Evolutionary conservation across 208 protist species (phyloP), one percentile per base, ranked within the genome.

Genomic region (Trypanosomatidae sp.): DNA sequence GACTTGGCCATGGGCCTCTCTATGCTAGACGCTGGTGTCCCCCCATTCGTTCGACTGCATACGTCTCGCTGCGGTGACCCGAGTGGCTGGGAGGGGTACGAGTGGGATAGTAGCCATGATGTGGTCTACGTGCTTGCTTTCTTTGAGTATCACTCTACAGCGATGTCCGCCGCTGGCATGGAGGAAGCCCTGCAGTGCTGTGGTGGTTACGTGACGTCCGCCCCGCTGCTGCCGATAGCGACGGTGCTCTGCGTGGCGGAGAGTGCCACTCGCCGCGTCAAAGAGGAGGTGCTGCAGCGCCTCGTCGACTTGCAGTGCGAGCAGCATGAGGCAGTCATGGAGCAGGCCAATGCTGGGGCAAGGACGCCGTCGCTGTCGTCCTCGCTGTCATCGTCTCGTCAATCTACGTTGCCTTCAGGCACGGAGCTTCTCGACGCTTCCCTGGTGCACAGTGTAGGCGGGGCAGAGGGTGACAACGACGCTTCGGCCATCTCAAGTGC

Each of bases 21-120:
- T 28, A 94, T 95, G 86, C 78, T 94, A 30, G 90, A 94, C 71
- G 92, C 88, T 12, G 90, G 92, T 47, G 91, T 96, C 59, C 92
- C 92, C 1, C 83, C 90, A 1, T 82, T 90, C 55, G 90, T 96
- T 33, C 86, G 85, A 7, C 84, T 96, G 67, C 90, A 96, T 77
- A 60, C 53, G 4, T 72, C 83, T 6, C 53, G 64, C 58, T 96
- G 91, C 68, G 12, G 52, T 1, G 66, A 68, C 8, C 69, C 62
- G 22, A 39, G n/a, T 12, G 36, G 1, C 39, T 86, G 85, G 85
- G 88, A 90, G 75, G 81, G 80, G 13, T 77, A 86, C 62, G 91
- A 93, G 68, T 86, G 85, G 68, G 79, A 83, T 65, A 85, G 46
- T 8, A 53, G 22, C 1, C 79, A 79, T 33, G 33, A 68, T 66